Percentiles rank a stretch among this genome's conserved stretches.
Evolutionary conservation across 495 filamentous ascomycete species (phyloP).

Genomic region (Pyrenopolyporus hunteri): DNA sequence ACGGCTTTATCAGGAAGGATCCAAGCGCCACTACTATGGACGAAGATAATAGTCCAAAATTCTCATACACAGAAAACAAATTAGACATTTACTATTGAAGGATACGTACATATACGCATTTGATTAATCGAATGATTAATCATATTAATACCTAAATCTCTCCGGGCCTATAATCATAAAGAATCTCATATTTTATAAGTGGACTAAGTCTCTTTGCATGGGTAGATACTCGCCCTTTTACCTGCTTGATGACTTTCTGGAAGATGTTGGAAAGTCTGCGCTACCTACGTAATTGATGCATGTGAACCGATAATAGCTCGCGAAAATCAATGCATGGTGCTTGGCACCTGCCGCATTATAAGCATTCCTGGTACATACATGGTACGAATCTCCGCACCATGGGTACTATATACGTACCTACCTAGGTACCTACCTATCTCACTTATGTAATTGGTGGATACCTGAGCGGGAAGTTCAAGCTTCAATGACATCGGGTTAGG

Average conservation of each 20-base stretch:
- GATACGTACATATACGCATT: too few relatives aligned
- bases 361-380: too few relatives aligned
- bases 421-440: background rate
- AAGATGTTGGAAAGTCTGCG: conserved; percentile 28
- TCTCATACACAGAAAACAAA: background rate
- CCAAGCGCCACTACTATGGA: background rate
- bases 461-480: too few relatives aligned
- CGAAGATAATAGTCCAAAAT: background rate
- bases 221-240: background rate
- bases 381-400: too few relatives aligned
- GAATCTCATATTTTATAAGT: too few relatives aligned
- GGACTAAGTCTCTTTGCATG: too few relatives aligned
- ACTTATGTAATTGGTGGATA: background rate
- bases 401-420: background rate
- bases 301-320: conserved; percentile 8
- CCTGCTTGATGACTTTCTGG: conserved; percentile 18
- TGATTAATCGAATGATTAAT: too few relatives aligned
- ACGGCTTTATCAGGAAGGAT: conserved; percentile 6
- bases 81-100: background rate
- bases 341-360: conserved; percentile 7
- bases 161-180: too few relatives aligned
- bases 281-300: conserved; percentile 29
- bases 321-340: conserved; percentile 16
- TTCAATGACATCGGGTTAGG: too few relatives aligned
- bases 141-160: background rate